Evolutionary conservation across 495 filamentous ascomycete species (phyloP).

Genomic region (Xylaria sp.): DNA sequence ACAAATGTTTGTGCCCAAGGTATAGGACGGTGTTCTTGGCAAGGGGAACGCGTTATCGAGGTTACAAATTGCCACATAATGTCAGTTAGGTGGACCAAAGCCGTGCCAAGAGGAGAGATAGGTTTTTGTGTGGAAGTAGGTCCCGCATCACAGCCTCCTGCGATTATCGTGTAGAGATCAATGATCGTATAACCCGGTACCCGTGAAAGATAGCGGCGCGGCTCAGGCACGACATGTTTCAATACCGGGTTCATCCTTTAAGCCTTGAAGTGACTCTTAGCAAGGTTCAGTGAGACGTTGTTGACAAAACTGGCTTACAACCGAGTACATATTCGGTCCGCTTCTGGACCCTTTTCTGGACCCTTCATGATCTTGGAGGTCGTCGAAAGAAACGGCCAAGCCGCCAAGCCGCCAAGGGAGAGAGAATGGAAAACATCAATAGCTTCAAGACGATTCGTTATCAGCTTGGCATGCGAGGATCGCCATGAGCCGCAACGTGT

Average conservation of each 20-base stretch:
- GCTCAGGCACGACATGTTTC: conserved; percentile 14
- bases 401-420: conserved; percentile 14
- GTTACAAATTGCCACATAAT: conserved; percentile 14
- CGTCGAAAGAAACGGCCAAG: conserved; percentile 20
- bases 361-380: conserved; percentile 13
- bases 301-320: background rate
- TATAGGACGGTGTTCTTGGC: conserved; percentile 10
- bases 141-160: conserved; percentile 1
- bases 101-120: conserved; percentile 9
- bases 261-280: background rate
- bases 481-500: conserved; percentile 21
- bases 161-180: background rate
- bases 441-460: conserved; percentile 10
- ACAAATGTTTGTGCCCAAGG: conserved; percentile 1
- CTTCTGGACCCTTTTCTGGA: background rate
- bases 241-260: background rate
- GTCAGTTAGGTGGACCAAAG: conserved; percentile 9
- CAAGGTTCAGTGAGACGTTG: background rate
- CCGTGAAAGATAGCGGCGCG: background rate
- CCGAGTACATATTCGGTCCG: background rate
- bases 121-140: background rate
- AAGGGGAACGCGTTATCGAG: conserved; percentile 6
- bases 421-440: background rate
- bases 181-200: background rate
- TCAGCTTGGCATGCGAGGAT: conserved; percentile 26